Base-by-base conservation (phyloP, 225 moss, liverwort and hornwort genomes). In the Pseudisothecium myosuroides region DNA sequence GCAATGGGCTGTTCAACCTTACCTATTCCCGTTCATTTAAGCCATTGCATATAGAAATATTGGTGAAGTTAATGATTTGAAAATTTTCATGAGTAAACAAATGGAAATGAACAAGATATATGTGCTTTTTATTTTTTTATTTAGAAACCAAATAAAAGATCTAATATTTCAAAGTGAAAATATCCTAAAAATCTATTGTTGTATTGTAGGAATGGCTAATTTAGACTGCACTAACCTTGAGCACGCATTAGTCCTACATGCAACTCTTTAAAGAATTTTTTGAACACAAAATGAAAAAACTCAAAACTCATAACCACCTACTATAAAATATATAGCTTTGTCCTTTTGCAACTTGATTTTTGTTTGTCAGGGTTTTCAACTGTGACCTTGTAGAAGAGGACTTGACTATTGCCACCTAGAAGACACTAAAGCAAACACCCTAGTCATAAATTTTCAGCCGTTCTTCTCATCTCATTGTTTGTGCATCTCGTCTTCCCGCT, bases 401-500 rank as follows among this genome's bases (percentile, higher is more conserved):
- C 24, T 39, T 69, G 26, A 8, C 14, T 8, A 41, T 41, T n/a
- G 23, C 23, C 8, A 39, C 1, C 2, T 0, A 24, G 1, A 14
- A 39, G 23, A 4, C 7, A 23, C 4, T 23, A 39, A 39, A 23
- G 39, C 0, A 1, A 4, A 12, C 7, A 13, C 13, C 13, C 6
- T 39, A 5, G 4, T 23, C 4, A 34, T 65, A 39, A 68, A 23
- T 68, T 68, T 67, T 1, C 1, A 3, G 4, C 1, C 11, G 6
- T 31, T 31, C 63, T 6, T 37, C 11, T 68, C 12, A 39, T 69
- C 0, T 36, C 36, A 11, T 66, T 66, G 4, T 66, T 66, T 36
- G 5, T 19, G 11, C 11, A 20, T 66, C 10, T 2, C 0, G 1
- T 66, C 36, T 10, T 36, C 6, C 1, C 5, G 0, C 1, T 66